Conservation (phyloP, 352 stramenopile genomes). For the Thalassiosira pacifica region DNA sequence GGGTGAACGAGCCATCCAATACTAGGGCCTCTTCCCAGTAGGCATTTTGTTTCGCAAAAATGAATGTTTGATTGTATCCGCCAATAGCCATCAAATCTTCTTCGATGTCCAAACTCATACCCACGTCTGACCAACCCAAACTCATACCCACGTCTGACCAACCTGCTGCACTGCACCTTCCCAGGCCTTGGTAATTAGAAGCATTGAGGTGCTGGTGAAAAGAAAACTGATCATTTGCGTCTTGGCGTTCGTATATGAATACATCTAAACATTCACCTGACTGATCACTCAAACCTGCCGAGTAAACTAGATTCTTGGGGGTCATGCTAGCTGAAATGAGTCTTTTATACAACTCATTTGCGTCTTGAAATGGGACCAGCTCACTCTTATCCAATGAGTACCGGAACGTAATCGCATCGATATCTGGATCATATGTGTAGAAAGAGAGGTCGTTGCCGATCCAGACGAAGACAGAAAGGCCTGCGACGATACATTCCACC, state of each 20-base stretch:
- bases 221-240: not conserved
- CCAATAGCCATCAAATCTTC: not conserved
- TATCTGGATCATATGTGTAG: too few relatives aligned
- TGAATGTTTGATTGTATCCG: not conserved
- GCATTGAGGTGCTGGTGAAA: not conserved
- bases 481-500: too few relatives aligned
- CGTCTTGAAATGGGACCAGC: too few relatives aligned
- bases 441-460: too few relatives aligned
- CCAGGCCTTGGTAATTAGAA: not conserved
- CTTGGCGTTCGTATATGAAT: not conserved
- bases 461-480: too few relatives aligned
- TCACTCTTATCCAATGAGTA: too few relatives aligned
- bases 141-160: too few relatives aligned
- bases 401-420: too few relatives aligned
- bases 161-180: too few relatives aligned
- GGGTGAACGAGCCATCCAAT: not conserved
- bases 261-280: not conserved
- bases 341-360: too few relatives aligned
- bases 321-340: too few relatives aligned
- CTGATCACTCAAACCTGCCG: not conserved
- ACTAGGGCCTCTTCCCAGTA: not conserved
- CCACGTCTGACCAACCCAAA: not conserved
- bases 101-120: not conserved
- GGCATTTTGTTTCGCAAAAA: not conserved
- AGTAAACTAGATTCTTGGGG: not conserved